Evolutionary conservation across 1,139 yeast species (phyloP).

Genomic region (Tardiomyces blankii): DNA sequence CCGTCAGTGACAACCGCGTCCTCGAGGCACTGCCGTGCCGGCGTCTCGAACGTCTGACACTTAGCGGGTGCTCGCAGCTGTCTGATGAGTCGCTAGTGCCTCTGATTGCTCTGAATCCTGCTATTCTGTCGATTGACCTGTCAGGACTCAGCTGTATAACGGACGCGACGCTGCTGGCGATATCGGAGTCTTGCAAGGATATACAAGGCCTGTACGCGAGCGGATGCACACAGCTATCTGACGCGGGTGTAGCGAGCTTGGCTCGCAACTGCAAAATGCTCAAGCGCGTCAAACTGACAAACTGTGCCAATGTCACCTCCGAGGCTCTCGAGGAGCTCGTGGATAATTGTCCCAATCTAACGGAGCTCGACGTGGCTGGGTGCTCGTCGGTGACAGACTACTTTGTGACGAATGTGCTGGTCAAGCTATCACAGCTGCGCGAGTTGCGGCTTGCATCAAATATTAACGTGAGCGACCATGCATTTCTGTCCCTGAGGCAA

Average conservation of each 20-base stretch:
- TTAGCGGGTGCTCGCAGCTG: conserved; percentile 67
- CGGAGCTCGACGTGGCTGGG: conserved; percentile 82
- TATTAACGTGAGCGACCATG: conserved; percentile 53
- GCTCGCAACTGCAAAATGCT: conserved; percentile 59
- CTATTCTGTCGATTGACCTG: conserved; percentile 77
- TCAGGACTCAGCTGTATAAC: conserved; percentile 65
- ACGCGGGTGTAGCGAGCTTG: conserved; percentile 50
- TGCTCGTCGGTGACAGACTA: conserved; percentile 62
- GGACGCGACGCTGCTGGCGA: conserved; percentile 59
- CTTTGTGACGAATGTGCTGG: conserved; percentile 50
- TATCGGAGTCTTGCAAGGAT: conserved; percentile 62
- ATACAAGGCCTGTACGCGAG: conserved; percentile 90
- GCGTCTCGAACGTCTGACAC: conserved; percentile 72
- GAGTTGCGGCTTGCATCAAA: conserved; percentile 79
- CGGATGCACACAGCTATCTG: conserved; percentile 61
- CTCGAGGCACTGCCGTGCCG: conserved; percentile 35
- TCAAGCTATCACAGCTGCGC: conserved; percentile 56
- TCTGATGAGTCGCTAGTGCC: conserved; percentile 50
- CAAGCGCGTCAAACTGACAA: conserved; percentile 73
- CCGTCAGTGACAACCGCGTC: conserved; percentile 52
- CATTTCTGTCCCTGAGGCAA: conserved; percentile 27
- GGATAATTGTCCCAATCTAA: conserved; percentile 61
- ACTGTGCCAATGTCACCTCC: conserved; percentile 59
- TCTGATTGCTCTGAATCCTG: conserved; percentile 53
- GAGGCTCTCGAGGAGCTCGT: conserved; percentile 54